Conservation (phyloP, 768 basidiomycete genomes). For the Kwoniella sp. region DNA sequence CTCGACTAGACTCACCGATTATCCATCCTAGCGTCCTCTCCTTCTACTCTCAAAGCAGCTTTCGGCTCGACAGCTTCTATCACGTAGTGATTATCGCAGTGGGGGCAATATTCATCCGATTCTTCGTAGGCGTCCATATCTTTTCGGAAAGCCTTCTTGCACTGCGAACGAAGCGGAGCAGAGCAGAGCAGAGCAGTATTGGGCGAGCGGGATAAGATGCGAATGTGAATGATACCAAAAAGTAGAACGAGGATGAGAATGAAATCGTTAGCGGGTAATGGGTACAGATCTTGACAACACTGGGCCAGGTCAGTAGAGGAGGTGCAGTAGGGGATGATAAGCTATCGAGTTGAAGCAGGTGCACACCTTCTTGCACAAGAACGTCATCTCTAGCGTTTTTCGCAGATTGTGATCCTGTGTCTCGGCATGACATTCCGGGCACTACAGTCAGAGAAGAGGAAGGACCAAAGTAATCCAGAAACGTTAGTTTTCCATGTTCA, state of each 20-base stretch:
- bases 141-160: slow-evolving; percentile 94
- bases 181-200: no score
- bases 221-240: background rate
- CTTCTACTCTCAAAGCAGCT: slow-evolving; percentile 80
- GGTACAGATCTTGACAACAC: no score
- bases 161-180: slow-evolving; percentile 47
- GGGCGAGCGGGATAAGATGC: no score
- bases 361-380: slow-evolving; percentile 76
- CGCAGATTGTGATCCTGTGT: slow-evolving; percentile 69
- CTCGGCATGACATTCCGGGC: slow-evolving; percentile 91
- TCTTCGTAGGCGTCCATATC: slow-evolving; percentile 91
- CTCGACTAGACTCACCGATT: slow-evolving; percentile 64
- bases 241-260: background rate
- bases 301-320: no score
- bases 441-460: slow-evolving; percentile 58
- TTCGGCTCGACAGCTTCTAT: slow-evolving; percentile 89
- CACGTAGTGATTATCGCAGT: slow-evolving; percentile 98
- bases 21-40: slow-evolving; percentile 86
- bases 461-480: background rate
- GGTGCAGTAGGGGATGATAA: no score
- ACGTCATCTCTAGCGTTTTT: slow-evolving; percentile 80
- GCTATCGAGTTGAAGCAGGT: no score
- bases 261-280: no score
- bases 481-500: no score
- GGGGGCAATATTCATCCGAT: slow-evolving; percentile 96